A percentile compares a stretch with the other conserved stretches of the same genome.
These are phyloP conservation scores for Hypomontagnella submonticulosa DNA, from an alignment of 495 filamentous ascomycete genomes.

Conservation along the genomic window DNA sequence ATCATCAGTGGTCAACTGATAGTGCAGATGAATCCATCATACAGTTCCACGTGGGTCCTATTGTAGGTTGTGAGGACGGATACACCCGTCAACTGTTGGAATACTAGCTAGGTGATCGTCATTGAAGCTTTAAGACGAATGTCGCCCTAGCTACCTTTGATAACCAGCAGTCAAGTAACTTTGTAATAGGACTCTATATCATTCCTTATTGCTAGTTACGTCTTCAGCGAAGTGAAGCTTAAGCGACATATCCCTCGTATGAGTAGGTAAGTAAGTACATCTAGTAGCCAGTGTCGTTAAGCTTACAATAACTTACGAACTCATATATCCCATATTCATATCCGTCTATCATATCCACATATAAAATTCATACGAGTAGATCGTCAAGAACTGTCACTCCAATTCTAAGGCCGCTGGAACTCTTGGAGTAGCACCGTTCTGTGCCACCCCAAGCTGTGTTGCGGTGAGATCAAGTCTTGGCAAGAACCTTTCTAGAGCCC, in stretches of 20 bases:
- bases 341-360: no score
- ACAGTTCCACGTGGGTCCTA: constrained; percentile 16
- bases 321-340: no score
- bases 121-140: constrained; percentile 2
- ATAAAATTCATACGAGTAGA: no score
- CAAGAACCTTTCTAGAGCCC: constrained; percentile 33
- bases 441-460: neutral
- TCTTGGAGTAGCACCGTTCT: constrained; percentile 13
- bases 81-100: constrained; percentile 22
- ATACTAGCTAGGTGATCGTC: constrained; percentile 11
- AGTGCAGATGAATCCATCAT: constrained; percentile 17
- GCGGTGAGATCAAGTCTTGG: constrained; percentile 28
- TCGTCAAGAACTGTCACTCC: neutral
- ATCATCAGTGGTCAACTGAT: constrained; percentile 21
- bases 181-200: no score
- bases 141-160: no score
- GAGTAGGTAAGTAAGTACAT: no score
- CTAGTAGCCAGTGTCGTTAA: no score
- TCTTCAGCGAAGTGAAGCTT: no score
- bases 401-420: constrained; percentile 1
- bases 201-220: no score
- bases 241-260: no score
- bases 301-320: no score
- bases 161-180: no score
- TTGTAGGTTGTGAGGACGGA: constrained; percentile 15